A percentile compares a stretch with the other conserved stretches of the same genome.
Evolutionary conservation across 768 basidiomycete species (phyloP).

Genomic region (Piloderma croceum): DNA sequence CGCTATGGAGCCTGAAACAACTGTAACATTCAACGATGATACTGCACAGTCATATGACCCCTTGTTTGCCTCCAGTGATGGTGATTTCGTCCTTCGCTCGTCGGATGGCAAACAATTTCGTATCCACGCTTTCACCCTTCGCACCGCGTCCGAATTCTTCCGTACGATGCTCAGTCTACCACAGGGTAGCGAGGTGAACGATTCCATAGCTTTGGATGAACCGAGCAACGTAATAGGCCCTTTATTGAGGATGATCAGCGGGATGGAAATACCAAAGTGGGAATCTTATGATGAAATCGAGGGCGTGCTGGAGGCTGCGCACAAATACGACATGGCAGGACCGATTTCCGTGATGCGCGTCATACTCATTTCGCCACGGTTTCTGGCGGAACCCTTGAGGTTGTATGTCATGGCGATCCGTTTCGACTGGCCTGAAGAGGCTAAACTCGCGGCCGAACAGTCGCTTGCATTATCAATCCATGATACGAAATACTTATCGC

Average conservation of each 20-base stretch:
- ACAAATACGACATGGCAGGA: slow-evolving; percentile 42
- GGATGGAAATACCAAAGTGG: slow-evolving; percentile 35
- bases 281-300: slow-evolving; percentile 37
- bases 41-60: too few species aligned
- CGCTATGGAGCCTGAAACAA: too few species aligned
- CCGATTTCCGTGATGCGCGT: slow-evolving; percentile 39
- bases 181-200: slow-evolving; percentile 2
- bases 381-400: slow-evolving; percentile 41
- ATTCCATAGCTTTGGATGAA: slow-evolving; percentile 26
- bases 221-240: slow-evolving; percentile 31
- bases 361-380: slow-evolving; percentile 35
- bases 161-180: slow-evolving; percentile 25
- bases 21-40: too few species aligned
- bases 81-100: slow-evolving; percentile 39
- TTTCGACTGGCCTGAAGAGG: slow-evolving; percentile 42
- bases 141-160: slow-evolving; percentile 38
- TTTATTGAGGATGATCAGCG: slow-evolving; percentile 37
- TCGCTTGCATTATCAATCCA: slow-evolving; percentile 38
- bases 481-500: slow-evolving; percentile 24
- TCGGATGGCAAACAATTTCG: slow-evolving; percentile 39
- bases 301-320: slow-evolving; percentile 34
- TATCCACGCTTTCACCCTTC: slow-evolving; percentile 37
- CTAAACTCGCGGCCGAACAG: slow-evolving; percentile 34
- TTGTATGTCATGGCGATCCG: slow-evolving; percentile 42
- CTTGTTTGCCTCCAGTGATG: slow-evolving; percentile 34